A percentile compares a stretch with the other conserved stretches of the same genome.
phyloP scores from a whole-genome alignment of 768 basidiomycete genomes.

The Leucosporidium scottii region DNA sequence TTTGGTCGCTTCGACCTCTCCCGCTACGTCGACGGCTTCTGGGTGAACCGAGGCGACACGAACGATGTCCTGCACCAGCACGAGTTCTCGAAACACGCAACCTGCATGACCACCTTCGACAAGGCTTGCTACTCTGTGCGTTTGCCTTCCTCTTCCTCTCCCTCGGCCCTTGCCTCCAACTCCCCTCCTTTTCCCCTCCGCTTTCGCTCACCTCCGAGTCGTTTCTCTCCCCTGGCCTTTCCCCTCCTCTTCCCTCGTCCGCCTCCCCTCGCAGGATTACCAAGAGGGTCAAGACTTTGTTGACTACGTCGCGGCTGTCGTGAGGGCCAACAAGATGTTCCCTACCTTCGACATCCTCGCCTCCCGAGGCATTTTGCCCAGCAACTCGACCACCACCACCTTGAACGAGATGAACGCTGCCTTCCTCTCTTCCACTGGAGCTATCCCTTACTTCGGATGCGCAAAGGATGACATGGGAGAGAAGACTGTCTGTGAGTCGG shows the following conservation, averaged over 20 bases:
- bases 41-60: not conserved
- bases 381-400: constrained; percentile 52
- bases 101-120: constrained; percentile 40
- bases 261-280: constrained; percentile 11
- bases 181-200: too few relatives aligned
- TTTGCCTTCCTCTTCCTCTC: too few relatives aligned
- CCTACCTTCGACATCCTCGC: constrained; percentile 69
- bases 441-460: too few relatives aligned
- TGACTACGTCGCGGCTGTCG: constrained; percentile 38
- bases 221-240: too few relatives aligned
- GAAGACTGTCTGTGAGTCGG: too few relatives aligned
- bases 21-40: not conserved
- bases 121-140: constrained; percentile 34
- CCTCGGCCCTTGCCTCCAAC: too few relatives aligned
- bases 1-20: too few relatives aligned
- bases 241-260: too few relatives aligned
- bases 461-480: too few relatives aligned
- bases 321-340: constrained; percentile 47
- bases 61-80: not conserved
- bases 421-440: not conserved
- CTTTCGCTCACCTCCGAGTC: too few relatives aligned
- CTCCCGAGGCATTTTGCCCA: constrained; percentile 66
- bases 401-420: constrained; percentile 39
- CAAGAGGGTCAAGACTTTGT: constrained; percentile 35
- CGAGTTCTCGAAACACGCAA: constrained; percentile 11